phyloP scores from a whole-genome alignment of 768 basidiomycete species.

The Phlebiopsis flavidoalba region DNA sequence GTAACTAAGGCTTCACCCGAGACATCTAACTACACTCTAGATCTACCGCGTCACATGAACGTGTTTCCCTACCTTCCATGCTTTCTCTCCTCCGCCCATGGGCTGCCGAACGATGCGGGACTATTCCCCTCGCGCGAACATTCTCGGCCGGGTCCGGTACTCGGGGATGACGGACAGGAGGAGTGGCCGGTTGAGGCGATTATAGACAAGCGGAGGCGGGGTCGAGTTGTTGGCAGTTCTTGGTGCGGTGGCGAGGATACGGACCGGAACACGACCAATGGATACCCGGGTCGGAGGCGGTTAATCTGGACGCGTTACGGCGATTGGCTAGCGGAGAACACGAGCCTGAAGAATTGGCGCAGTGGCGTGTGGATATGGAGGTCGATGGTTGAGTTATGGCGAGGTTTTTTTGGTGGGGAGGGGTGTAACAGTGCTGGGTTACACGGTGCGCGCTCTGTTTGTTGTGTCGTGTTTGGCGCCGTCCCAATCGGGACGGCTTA shows the following conservation, averaged over 20 bases:
- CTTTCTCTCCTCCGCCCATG: conserved; percentile 25
- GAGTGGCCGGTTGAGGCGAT: conserved; percentile 29
- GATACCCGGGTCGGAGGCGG: conserved; percentile 20
- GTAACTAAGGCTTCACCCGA: conserved; percentile 12
- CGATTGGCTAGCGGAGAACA: conserved; percentile 3
- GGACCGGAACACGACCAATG: conserved; percentile 26
- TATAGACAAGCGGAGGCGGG: conserved; percentile 20
- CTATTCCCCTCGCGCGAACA: conserved; percentile 30
- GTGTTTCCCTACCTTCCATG: conserved; percentile 32
- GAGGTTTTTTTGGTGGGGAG: too few relatives aligned
- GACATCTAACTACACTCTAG: conserved; percentile 16
- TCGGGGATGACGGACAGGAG: conserved; percentile 20
- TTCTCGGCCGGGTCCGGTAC: conserved; percentile 20
- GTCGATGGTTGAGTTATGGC: too few relatives aligned
- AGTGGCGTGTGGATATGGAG: neutral
- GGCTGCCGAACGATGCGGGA: too few relatives aligned
- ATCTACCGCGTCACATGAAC: conserved; percentile 14
- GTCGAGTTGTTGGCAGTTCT: conserved; percentile 27
- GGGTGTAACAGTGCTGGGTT: too few relatives aligned
- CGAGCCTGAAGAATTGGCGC: neutral
- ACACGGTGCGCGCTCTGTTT: too few relatives aligned
- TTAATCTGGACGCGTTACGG: conserved; percentile 23
- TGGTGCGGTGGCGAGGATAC: conserved; percentile 29
- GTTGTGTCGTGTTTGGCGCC: too few relatives aligned
- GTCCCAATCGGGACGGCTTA: too few relatives aligned